Base-by-base conservation (phyloP, 2,329 filamentous ascomycete species). In the Leptodontidium sp. region DNA sequence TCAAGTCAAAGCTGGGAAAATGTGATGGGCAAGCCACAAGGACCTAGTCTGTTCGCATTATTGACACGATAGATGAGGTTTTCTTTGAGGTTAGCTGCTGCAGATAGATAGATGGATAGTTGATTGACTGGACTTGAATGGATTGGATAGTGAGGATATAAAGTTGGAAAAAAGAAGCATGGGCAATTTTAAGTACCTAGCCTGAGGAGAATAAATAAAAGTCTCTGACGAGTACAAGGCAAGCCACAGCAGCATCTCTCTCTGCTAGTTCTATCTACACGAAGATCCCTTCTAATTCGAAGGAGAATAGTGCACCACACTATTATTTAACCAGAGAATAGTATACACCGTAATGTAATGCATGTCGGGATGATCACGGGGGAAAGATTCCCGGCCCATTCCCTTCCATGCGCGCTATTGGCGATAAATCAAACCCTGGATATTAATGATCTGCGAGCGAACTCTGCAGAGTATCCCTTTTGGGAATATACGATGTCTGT, bases 101-200 rank as follows among this genome's bases (percentile, higher is more conserved):
- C 29, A 32, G 29, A 32, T 32, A 32, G 29, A 32, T 32, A 32
- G 29, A 4, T 32, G 29, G 29, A 4, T 32, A 6, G 6, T 32
- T 32, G 29, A 32, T 32, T 32, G 29, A 32, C 29, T 32, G 29
- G 29, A 32, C 3, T 32, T 3, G 29, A 32, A 32, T 40, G 38
- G 38, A 12, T 40, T 40, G 38, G 38, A 40, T 40, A 40, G 14
- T 55, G 52, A 55, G 29, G 52, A 55, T 55, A 55, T 55, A 55
- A 55, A 35, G 17, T 55, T n/a, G 15, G 17, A 35, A 55, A 17
- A 32, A 55, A 17, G 35, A 53, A 55, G 15, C 1, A 32, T 32
- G 29, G 29, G 29, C 6, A 32, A 32, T 32, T 32, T 32, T 32
- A 32, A 32, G 29, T 32, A 32, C 4, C 6, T 32, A 6, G 29